phyloP scores from a whole-genome alignment of 2,329 filamentous ascomycete species.

The Aureobasidium lini region DNA sequence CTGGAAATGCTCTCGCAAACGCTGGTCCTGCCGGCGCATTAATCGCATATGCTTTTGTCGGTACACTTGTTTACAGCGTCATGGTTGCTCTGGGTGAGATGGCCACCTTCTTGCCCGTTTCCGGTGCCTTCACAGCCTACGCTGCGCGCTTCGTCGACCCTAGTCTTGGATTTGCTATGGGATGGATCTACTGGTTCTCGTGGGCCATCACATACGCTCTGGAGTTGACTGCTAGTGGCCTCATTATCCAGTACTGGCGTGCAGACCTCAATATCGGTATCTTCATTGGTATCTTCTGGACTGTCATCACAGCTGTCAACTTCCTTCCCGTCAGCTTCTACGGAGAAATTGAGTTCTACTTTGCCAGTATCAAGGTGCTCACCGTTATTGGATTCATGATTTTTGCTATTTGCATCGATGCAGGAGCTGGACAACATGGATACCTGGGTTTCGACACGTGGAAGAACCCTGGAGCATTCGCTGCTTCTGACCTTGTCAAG shows the following conservation, averaged over 20 bases:
- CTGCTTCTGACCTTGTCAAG: conserved; percentile 20
- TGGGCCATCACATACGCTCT: conserved; percentile 36
- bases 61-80: conserved; percentile 37
- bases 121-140: conserved; percentile 47
- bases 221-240: conserved; percentile 31
- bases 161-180: conserved; percentile 41
- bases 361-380: conserved; percentile 44
- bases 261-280: conserved; percentile 35
- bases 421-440: conserved; percentile 40
- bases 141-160: conserved; percentile 38
- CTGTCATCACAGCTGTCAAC: conserved; percentile 39
- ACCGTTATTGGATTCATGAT: conserved; percentile 41
- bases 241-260: conserved; percentile 35
- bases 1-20: conserved; percentile 30
- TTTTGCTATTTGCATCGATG: conserved; percentile 35
- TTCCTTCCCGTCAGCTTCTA: conserved; percentile 45
- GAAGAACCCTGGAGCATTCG: conserved; percentile 35
- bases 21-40: conserved; percentile 39
- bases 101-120: conserved; percentile 54
- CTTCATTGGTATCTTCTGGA: conserved; percentile 28
- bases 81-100: conserved; percentile 49
- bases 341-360: conserved; percentile 50
- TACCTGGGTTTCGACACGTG: conserved; percentile 54
- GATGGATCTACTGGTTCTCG: conserved; percentile 39
- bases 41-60: conserved; percentile 38